Evolutionary conservation across 176 grass and related monocot species (phyloP).

Genomic region (Juncus effusus): DNA sequence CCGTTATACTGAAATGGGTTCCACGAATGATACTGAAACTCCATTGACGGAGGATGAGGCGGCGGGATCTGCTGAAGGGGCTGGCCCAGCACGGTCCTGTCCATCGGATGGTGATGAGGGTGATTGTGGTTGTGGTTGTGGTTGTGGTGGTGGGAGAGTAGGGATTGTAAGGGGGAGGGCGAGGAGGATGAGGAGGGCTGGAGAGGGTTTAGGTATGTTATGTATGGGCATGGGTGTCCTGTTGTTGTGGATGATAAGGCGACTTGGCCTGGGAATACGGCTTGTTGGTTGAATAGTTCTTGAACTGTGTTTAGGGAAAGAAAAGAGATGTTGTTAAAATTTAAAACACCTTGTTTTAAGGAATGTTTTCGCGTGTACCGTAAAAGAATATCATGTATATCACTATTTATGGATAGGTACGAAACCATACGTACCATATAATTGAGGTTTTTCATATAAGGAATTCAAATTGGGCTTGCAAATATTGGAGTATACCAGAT

Average conservation of each 20-base stretch:
- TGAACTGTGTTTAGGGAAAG: conserved; percentile 4
- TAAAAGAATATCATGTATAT: too few relatives aligned
- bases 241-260: conserved; percentile 1
- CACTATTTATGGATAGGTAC: too few relatives aligned
- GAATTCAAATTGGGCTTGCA: too few relatives aligned
- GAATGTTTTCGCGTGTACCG: background rate
- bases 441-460: too few relatives aligned
- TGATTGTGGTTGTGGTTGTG: background rate
- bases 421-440: too few relatives aligned
- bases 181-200: conserved; percentile 11
- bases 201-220: conserved; percentile 18
- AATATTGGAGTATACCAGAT: too few relatives aligned
- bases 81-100: conserved; percentile 21
- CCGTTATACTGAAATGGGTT: conserved; percentile 11
- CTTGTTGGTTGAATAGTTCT: conserved; percentile 12
- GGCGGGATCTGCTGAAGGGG: conserved; percentile 15
- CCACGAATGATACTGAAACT: conserved; percentile 22
- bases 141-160: too few relatives aligned
- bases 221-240: conserved; percentile 15
- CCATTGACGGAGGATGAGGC: conserved; percentile 18
- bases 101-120: conserved; percentile 19
- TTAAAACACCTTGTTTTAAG: background rate
- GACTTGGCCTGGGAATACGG: conserved; percentile 1
- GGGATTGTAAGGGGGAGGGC: conserved; percentile 2
- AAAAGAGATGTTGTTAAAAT: background rate